These are phyloP conservation scores for Epithemia pelagica DNA, from an alignment of 108 stramenopile species.

Conservation along the genomic window DNA sequence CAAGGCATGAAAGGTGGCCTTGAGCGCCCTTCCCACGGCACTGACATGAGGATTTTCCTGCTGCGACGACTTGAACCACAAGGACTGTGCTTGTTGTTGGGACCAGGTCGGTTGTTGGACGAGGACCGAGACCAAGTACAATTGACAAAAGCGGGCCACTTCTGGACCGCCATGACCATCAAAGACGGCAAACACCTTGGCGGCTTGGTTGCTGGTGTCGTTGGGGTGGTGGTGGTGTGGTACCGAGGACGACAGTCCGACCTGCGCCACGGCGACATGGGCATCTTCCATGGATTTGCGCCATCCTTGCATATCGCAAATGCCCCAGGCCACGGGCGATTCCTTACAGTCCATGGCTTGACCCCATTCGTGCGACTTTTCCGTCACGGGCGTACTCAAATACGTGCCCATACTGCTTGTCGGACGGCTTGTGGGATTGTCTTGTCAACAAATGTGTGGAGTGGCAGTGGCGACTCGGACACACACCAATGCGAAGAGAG, in stretches of 20 bases:
- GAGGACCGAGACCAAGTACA: conserved; percentile 75
- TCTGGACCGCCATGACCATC: conserved; percentile 94
- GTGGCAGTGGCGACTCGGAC: no score
- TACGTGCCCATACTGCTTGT: conserved; percentile 83
- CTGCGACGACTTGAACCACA: neutral
- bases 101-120: conserved; percentile 46
- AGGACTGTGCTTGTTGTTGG: conserved; percentile 13
- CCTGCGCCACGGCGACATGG: conserved; percentile 73
- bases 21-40: conserved; percentile 49
- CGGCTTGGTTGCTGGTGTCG: conserved; percentile 4
- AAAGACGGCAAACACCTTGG: conserved; percentile 86
- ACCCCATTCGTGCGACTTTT: conserved; percentile 52
- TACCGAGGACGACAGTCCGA: neutral
- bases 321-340: conserved; percentile 59
- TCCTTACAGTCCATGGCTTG: conserved; percentile 21
- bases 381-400: conserved; percentile 71
- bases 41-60: conserved; percentile 8
- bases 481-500: no score
- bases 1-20: conserved; percentile 69
- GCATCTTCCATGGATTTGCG: conserved; percentile 97
- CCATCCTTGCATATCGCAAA: conserved; percentile 96
- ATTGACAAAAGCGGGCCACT: conserved; percentile 82
- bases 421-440: no score
- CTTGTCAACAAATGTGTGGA: no score
- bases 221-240: conserved; percentile 4